Percentiles rank a stretch among this genome's conserved stretches.
Conservation (phyloP, 2,329 filamentous ascomycete species). For the Elsinoe arachidis region DNA sequence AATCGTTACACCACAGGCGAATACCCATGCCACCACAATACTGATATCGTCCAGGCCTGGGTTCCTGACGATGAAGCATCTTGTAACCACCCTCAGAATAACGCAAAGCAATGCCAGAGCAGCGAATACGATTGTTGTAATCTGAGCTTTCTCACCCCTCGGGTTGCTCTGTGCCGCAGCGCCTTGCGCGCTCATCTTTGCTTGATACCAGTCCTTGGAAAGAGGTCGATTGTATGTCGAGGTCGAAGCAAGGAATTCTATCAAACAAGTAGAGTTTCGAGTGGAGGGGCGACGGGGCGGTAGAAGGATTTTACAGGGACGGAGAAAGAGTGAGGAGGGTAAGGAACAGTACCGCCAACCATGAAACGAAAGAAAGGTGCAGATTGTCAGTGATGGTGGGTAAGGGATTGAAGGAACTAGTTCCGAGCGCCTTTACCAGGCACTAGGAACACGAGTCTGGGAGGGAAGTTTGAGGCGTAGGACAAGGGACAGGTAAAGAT, state of each 20-base stretch:
- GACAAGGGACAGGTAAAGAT: conserved; percentile 2
- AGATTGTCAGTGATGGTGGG: conserved; percentile 1
- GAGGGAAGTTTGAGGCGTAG: conserved; percentile 1
- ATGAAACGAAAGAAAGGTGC: conserved; percentile 7
- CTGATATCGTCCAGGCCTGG: conserved; percentile 8
- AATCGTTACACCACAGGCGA: not conserved
- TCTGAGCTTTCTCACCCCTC: not conserved
- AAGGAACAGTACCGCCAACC: not conserved
- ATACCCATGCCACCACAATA: conserved; percentile 2
- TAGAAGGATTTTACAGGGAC: conserved; percentile 11
- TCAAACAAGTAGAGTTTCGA: not conserved
- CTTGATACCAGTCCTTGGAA: not conserved
- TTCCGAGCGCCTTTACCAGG: not conserved
- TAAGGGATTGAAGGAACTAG: conserved; percentile 1
- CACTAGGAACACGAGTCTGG: not conserved
- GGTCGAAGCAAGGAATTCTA: no score
- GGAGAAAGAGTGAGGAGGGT: not conserved
- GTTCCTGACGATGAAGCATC: conserved; percentile 10
- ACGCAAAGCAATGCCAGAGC: conserved; percentile 5
- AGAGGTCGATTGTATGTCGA: not conserved
- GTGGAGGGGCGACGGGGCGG: not conserved
- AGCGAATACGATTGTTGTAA: not conserved
- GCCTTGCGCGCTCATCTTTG: conserved; percentile 10
- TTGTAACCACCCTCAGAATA: not conserved
- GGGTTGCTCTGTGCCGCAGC: not conserved